A percentile compares a stretch with the other conserved stretches of the same genome.
phyloP scores from a whole-genome alignment of 2,329 filamentous ascomycete genomes.

The Alternaria longipes region DNA sequence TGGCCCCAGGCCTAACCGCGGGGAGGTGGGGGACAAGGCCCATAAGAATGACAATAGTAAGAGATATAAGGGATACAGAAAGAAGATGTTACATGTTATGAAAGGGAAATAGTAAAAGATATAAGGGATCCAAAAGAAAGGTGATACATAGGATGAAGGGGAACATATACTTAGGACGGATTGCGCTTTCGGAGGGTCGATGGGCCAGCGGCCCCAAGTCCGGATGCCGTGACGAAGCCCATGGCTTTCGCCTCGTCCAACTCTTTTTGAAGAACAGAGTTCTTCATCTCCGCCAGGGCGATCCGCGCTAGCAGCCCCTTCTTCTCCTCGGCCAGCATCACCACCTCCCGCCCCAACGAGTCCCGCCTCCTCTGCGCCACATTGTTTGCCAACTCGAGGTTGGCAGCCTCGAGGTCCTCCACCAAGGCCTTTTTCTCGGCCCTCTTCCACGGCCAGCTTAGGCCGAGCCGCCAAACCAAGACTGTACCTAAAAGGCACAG shows the following conservation, averaged over 20 bases:
- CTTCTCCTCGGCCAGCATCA: background rate
- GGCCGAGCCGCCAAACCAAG: background rate
- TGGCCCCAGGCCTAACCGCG: conserved; percentile 10
- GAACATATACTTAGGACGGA: background rate
- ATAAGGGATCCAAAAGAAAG: background rate
- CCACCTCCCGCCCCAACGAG: background rate
- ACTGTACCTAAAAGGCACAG: background rate
- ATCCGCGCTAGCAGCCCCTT: too few species aligned
- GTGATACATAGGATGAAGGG: background rate
- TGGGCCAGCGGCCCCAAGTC: background rate
- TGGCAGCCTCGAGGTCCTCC: background rate
- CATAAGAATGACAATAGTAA: background rate
- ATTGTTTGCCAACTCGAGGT: background rate
- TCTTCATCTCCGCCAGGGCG: background rate
- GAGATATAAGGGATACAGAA: background rate
- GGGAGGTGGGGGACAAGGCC: conserved; percentile 5
- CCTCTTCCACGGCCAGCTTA: background rate
- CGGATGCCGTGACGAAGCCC: background rate
- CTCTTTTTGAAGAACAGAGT: background rate
- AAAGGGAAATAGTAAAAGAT: background rate
- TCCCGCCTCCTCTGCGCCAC: background rate
- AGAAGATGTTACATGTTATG: background rate
- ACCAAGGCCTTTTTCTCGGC: background rate
- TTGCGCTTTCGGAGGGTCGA: background rate
- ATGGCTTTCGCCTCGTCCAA: background rate